Percentiles rank a stretch among this genome's conserved stretches.
Evolutionary conservation across 2,329 filamentous ascomycete genomes (phyloP).

Genomic region (Emericellopsis atlantica): DNA sequence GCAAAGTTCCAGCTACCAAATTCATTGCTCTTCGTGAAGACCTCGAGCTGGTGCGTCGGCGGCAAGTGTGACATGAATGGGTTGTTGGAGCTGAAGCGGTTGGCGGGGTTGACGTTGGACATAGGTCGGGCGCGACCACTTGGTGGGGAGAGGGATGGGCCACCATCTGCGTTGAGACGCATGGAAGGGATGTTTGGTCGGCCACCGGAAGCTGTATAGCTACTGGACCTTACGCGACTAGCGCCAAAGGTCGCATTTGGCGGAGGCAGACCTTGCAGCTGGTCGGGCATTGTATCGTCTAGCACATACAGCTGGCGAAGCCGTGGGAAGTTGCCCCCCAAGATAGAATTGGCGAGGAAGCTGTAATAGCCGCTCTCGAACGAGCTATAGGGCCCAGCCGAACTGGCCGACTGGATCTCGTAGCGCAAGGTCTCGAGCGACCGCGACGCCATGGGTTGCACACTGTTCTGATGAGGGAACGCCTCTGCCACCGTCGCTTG

Average conservation of each 20-base stretch:
- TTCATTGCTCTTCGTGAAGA: conserved; percentile 48
- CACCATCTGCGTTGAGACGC: conserved; percentile 4
- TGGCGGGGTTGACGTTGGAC: conserved; percentile 14
- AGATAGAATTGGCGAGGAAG: conserved; percentile 74
- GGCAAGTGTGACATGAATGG: conserved; percentile 31
- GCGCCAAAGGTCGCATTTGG: conserved; percentile 29
- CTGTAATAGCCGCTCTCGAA: conserved; percentile 59
- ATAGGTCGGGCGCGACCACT: conserved; percentile 13
- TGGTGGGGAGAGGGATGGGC: conserved; percentile 12
- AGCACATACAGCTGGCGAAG: conserved; percentile 74
- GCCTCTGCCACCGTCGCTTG: conserved; percentile 35
- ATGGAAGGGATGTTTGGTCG: conserved; percentile 1
- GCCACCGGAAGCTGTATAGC: conserved; percentile 2
- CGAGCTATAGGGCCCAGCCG: conserved; percentile 42
- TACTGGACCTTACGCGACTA: conserved; percentile 16
- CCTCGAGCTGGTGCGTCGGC: conserved; percentile 42
- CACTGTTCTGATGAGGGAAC: conserved; percentile 31
- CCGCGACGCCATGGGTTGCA: conserved; percentile 52
- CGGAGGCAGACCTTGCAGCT: conserved; percentile 59
- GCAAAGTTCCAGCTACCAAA: conserved; percentile 47
- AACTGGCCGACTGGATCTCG: conserved; percentile 57
- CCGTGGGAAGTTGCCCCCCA: conserved; percentile 60
- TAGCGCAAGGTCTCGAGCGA: conserved; percentile 66
- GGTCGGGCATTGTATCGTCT: conserved; percentile 71
- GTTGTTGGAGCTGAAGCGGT: conserved; percentile 48